Evolutionary conservation across 495 filamentous ascomycete genomes (phyloP).

Genomic region (Neurospora sp.): DNA sequence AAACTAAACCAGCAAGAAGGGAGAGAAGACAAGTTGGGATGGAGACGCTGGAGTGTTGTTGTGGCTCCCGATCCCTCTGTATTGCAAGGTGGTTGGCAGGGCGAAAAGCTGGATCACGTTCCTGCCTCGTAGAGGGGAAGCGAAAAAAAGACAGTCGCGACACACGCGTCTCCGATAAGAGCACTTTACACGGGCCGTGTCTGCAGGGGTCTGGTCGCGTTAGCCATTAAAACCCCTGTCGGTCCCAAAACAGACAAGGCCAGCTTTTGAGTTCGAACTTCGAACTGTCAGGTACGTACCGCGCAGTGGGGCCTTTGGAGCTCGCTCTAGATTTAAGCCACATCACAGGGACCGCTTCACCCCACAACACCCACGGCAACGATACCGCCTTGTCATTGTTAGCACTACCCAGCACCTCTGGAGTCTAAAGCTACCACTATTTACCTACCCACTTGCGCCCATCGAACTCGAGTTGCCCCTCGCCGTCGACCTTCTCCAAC

Average conservation of each 20-base stretch:
- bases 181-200: constrained; percentile 19
- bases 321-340: constrained; percentile 13
- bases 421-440: not conserved
- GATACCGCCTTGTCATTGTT: not conserved
- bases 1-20: not conserved
- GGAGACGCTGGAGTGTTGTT: not conserved
- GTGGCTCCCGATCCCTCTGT: not conserved
- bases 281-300: constrained; percentile 14
- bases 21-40: not conserved
- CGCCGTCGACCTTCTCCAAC: not conserved
- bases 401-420: not conserved
- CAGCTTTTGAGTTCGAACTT: not conserved
- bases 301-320: constrained; percentile 5
- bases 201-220: constrained; percentile 5
- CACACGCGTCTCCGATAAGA: constrained; percentile 10
- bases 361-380: no score
- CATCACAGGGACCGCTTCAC: constrained; percentile 13
- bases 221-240: constrained; percentile 16
- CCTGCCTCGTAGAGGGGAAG: constrained; percentile 3
- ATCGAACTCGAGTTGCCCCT: not conserved
- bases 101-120: constrained; percentile 1
- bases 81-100: not conserved
- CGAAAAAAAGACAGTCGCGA: constrained; percentile 16
- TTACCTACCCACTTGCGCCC: not conserved
- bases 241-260: not conserved